Percentiles rank a stretch among this genome's conserved stretches.
phyloP scores from a whole-genome alignment of 2,329 filamentous ascomycete genomes.

The Neoarthrinium moseri region DNA sequence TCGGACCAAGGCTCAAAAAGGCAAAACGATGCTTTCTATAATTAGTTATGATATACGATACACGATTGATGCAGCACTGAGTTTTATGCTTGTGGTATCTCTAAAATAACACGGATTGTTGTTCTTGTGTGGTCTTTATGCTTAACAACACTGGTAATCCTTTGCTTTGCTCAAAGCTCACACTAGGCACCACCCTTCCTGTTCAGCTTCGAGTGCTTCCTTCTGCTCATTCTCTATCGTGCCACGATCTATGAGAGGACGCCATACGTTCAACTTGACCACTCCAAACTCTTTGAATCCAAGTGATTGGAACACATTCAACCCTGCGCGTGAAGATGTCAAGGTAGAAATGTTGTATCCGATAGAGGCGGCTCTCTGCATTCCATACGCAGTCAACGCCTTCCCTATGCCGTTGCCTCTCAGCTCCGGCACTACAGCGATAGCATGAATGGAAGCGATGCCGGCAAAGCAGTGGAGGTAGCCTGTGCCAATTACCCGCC shows the following conservation, averaged over 20 bases:
- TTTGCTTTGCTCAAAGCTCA: background rate
- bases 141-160: too few species aligned
- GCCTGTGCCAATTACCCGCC: slow-evolving; percentile 8
- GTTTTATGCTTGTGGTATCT: too few species aligned
- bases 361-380: slow-evolving; percentile 5
- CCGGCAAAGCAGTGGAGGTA: slow-evolving; percentile 14
- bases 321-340: slow-evolving; percentile 4
- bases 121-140: too few species aligned
- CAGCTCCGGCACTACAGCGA: slow-evolving; percentile 10
- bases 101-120: too few species aligned
- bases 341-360: slow-evolving; percentile 12
- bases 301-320: slow-evolving; percentile 3
- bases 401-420: slow-evolving; percentile 8
- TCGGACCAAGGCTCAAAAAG: too few species aligned
- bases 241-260: background rate
- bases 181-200: slow-evolving; percentile 7
- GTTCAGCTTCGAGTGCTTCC: slow-evolving; percentile 1
- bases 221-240: background rate
- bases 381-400: slow-evolving; percentile 4
- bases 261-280: slow-evolving; percentile 11
- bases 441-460: slow-evolving; percentile 13
- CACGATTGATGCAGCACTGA: too few species aligned
- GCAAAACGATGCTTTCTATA: too few species aligned
- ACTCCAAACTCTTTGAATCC: slow-evolving; percentile 13
- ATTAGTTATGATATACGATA: too few species aligned